Percentiles rank a stretch among this genome's conserved stretches.
Evolutionary conservation across 176 grass and related monocot genomes (phyloP).

Genomic region (Poa pratensis): DNA sequence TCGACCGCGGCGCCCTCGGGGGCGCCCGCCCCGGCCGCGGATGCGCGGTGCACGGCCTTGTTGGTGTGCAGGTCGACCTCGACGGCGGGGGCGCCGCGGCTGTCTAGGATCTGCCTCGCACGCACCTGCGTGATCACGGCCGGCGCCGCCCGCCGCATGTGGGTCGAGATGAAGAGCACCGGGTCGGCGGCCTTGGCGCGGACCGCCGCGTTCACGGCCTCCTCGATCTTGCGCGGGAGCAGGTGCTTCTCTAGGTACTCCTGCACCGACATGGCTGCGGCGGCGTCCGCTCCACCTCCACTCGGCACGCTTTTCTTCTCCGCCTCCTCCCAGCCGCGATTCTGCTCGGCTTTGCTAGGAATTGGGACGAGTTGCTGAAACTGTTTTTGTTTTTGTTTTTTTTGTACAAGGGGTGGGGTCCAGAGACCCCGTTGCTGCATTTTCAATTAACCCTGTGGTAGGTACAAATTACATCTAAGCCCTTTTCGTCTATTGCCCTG

Average conservation of each 20-base stretch:
- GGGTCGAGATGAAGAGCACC: constrained; percentile 85
- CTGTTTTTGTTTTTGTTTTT: too few relatives aligned
- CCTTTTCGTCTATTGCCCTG: too few relatives aligned
- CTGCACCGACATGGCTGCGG: constrained; percentile 86
- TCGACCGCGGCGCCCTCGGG: constrained; percentile 50
- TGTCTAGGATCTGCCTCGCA: constrained; percentile 91
- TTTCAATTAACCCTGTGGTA: too few relatives aligned
- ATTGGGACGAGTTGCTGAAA: constrained; percentile 21
- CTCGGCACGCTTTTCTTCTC: neutral
- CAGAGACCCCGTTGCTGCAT: too few relatives aligned
- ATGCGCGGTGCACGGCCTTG: constrained; percentile 90
- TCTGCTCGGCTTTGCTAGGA: constrained; percentile 7
- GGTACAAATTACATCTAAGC: too few relatives aligned
- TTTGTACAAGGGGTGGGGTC: too few relatives aligned
- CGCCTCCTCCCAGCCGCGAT: neutral
- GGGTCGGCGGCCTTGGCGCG: constrained; percentile 79
- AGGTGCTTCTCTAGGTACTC: constrained; percentile 92
- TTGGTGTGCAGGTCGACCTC: constrained; percentile 97
- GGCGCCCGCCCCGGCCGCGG: constrained; percentile 56
- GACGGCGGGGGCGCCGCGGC: constrained; percentile 72
- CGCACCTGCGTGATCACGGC: constrained; percentile 88
- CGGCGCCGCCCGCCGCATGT: constrained; percentile 79
- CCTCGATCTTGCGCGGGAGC: constrained; percentile 94
- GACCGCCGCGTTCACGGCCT: constrained; percentile 98
- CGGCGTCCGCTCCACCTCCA: neutral